Conservation (phyloP, 371 early-diverging fungal genomes). For the Dentiscutata heterogama region DNA sequence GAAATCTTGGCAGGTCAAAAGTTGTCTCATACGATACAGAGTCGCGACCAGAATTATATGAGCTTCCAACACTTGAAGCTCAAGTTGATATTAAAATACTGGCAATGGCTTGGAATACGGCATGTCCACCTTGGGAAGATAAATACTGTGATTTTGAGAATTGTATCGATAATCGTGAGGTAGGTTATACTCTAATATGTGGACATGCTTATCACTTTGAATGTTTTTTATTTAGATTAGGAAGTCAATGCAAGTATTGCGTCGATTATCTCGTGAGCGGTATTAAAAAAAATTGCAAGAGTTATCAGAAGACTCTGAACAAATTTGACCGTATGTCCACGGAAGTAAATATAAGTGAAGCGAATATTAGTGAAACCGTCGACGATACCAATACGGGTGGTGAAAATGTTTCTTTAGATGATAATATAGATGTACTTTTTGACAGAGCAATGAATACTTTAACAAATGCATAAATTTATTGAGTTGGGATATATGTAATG, state of each 20-base stretch:
- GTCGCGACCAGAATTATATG: not conserved
- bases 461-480: constrained; percentile 6
- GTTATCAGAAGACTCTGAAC: constrained; percentile 2
- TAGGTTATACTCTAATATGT: constrained; percentile 8
- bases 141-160: not conserved
- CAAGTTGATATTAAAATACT: constrained; percentile 13
- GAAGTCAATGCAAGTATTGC: not conserved
- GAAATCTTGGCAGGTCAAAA: not conserved
- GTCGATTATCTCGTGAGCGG: not conserved
- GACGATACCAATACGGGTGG: not conserved
- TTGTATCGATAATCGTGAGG: not conserved
- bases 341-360: constrained; percentile 18
- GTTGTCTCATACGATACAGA: not conserved
- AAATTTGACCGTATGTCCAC: not conserved
- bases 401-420: not conserved
- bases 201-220: constrained; percentile 5
- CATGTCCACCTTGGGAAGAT: not conserved
- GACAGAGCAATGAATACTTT: not conserved
- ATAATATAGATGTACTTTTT: not conserved
- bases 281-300: constrained; percentile 18
- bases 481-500: too few relatives aligned
- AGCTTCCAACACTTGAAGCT: constrained; percentile 7
- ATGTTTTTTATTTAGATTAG: constrained; percentile 18
- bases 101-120: constrained; percentile 18
- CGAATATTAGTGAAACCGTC: not conserved